A percentile compares a stretch with the other conserved stretches of the same genome.
phyloP scores from a whole-genome alignment of 2,329 filamentous ascomycete species.

The Fusarium graminum region DNA sequence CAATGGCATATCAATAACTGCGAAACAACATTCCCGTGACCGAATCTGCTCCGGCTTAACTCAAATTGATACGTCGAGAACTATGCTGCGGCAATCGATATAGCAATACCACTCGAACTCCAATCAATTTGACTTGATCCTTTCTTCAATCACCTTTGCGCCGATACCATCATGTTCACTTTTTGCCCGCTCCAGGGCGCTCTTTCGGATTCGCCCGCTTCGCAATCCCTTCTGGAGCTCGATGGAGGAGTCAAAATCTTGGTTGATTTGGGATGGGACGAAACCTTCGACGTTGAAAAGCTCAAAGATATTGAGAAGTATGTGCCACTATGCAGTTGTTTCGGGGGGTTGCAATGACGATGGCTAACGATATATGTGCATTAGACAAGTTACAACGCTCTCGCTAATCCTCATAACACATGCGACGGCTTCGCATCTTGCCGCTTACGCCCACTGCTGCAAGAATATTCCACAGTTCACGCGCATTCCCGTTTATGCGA shows the following conservation, averaged over 20 bases:
- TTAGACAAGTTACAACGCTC: constrained; percentile 87
- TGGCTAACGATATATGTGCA: constrained; percentile 39
- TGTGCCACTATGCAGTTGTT: constrained; percentile 44
- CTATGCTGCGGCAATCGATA: constrained; percentile 42
- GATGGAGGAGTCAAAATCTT: constrained; percentile 97
- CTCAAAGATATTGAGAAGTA: constrained; percentile 92
- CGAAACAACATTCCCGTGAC: constrained; percentile 9
- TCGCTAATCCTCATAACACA: constrained; percentile 96
- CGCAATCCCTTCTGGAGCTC: constrained; percentile 95
- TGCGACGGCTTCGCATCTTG: constrained; percentile 90
- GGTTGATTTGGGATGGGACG: constrained; percentile 96
- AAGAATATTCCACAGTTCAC: constrained; percentile 94
- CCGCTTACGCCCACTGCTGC: constrained; percentile 96
- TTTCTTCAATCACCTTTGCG: constrained; percentile 31
- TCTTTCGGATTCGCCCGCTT: constrained; percentile 86
- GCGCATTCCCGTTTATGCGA: constrained; percentile 94
- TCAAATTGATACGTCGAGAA: constrained; percentile 21
- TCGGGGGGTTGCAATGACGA: background rate
- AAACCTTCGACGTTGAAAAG: constrained; percentile 84
- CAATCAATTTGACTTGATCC: constrained; percentile 21
- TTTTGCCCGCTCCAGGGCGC: constrained; percentile 94
- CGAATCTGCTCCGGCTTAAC: background rate
- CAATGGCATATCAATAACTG: constrained; percentile 36
- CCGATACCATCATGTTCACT: constrained; percentile 82
- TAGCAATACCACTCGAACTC: constrained; percentile 22